Evolutionary conservation across 1,139 yeast species (phyloP).

Genomic region (Yamadazyma taylorii): DNA sequence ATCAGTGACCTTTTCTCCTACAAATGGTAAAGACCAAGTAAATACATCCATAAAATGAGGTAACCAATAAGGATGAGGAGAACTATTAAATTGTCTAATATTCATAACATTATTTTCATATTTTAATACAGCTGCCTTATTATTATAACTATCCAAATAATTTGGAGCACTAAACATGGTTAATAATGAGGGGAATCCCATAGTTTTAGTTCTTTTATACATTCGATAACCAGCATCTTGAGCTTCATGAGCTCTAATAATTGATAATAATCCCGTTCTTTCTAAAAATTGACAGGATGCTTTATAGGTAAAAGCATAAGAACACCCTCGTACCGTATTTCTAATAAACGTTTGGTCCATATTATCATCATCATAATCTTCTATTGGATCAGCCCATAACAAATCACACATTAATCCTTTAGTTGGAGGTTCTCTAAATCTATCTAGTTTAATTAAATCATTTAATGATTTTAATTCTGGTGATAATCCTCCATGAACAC

Average conservation of each 20-base stretch:
- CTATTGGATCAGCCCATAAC: conserved; percentile 95
- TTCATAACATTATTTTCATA: conserved; percentile 93
- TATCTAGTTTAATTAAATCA: conserved; percentile 67
- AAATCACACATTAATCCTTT: conserved; percentile 93
- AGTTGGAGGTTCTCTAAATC: conserved; percentile 93
- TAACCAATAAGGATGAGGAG: conserved; percentile 96
- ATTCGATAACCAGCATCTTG: conserved; percentile 97
- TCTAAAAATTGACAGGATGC: conserved; percentile 85
- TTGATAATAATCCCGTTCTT: conserved; percentile 73
- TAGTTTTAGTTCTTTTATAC: conserved; percentile 81
- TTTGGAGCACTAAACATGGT: conserved; percentile 97
- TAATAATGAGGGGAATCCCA: conserved; percentile 90
- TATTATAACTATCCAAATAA: conserved; percentile 88
- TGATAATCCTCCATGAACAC: conserved; percentile 97
- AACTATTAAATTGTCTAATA: conserved; percentile 87
- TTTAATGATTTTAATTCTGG: conserved; percentile 75
- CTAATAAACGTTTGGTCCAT: conserved; percentile 52
- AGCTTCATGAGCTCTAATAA: conserved; percentile 96
- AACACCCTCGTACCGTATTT: conserved; percentile 88
- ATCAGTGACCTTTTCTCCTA: conserved; percentile 94
- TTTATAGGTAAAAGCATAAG: conserved; percentile 82
- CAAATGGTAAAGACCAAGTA: conserved; percentile 97
- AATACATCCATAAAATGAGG: conserved; percentile 98
- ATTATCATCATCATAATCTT: conserved; percentile 76
- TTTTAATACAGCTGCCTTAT: conserved; percentile 92